Evolutionary conservation across 2,329 filamentous ascomycete genomes (phyloP).

Genomic region (Fusarium tupiense): DNA sequence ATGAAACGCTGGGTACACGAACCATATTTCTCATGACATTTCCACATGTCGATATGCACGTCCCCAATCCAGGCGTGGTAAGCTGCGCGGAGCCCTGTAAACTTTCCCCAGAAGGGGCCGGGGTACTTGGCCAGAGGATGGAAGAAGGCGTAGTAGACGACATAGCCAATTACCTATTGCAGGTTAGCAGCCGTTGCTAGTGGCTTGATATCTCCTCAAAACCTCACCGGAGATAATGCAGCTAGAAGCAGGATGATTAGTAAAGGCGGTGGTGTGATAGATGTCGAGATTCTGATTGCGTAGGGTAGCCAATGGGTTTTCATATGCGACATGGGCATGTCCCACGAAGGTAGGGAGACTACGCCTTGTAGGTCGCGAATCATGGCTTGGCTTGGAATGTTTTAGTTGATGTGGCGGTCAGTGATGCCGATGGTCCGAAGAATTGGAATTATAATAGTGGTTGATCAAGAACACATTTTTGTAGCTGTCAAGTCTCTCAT

Average conservation of each 20-base stretch:
- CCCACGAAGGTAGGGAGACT: not conserved
- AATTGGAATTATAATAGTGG: not conserved
- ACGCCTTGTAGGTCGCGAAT: not conserved
- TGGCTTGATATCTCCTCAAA: not conserved
- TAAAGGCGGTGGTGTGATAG: not conserved
- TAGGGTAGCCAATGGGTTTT: not conserved
- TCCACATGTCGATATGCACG: conserved; percentile 47
- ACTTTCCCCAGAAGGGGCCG: conserved; percentile 48
- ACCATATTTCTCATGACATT: conserved; percentile 50
- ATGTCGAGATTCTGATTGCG: not conserved
- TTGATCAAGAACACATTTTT: not conserved
- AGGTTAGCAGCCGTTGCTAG: not conserved
- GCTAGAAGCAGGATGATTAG: not conserved
- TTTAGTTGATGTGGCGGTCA: not conserved
- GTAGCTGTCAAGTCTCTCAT: not conserved
- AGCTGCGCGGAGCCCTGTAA: conserved; percentile 45
- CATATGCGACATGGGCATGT: not conserved
- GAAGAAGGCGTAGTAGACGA: conserved; percentile 18
- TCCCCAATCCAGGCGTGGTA: conserved; percentile 51
- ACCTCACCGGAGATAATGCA: not conserved
- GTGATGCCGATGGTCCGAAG: not conserved
- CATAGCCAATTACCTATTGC: not conserved
- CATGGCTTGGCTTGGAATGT: not conserved
- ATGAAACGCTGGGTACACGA: not conserved
- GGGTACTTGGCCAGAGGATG: conserved; percentile 39